These are phyloP conservation scores for Neonectria faginata DNA, from an alignment of 2,329 filamentous ascomycete genomes.

Conservation along the genomic window DNA sequence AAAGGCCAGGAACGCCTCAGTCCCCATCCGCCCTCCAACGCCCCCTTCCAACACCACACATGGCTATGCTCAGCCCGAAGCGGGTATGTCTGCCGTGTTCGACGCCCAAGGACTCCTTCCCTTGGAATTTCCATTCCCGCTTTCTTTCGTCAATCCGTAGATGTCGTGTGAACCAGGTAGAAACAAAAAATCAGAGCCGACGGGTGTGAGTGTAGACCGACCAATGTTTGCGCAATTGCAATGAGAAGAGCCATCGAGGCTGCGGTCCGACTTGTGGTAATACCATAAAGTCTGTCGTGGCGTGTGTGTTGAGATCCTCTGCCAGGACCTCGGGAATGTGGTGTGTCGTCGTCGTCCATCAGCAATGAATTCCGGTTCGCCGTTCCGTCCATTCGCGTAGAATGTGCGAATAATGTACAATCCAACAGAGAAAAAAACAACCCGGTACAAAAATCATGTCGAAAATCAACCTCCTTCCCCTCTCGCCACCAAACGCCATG, in stretches of 20 bases:
- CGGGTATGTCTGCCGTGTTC: constrained; percentile 44
- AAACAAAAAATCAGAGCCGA: constrained; percentile 50
- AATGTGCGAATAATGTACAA: constrained; percentile 58
- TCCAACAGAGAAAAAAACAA: constrained; percentile 52
- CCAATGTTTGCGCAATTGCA: constrained; percentile 41
- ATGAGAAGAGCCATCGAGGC: constrained; percentile 37
- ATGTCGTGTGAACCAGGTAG: constrained; percentile 47
- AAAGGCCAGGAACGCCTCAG: constrained; percentile 46
- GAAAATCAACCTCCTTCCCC: constrained; percentile 38
- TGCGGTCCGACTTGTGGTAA: constrained; percentile 30
- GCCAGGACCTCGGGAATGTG: constrained; percentile 34
- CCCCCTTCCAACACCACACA: constrained; percentile 38
- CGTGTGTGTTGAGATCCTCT: constrained; percentile 28
- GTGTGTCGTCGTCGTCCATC: constrained; percentile 46
- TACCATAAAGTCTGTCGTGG: constrained; percentile 38
- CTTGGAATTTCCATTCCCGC: constrained; percentile 40
- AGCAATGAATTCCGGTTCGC: constrained; percentile 50
- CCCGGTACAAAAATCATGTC: constrained; percentile 48
- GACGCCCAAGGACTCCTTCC: constrained; percentile 42
- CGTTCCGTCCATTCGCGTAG: constrained; percentile 53
- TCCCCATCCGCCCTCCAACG: constrained; percentile 30
- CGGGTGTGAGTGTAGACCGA: constrained; percentile 46
- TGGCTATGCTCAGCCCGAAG: constrained; percentile 39
- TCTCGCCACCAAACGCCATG: constrained; percentile 45
- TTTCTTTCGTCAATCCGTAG: constrained; percentile 47